Conservation (phyloP, 345 rosid species). For the Arabis hirsuta region DNA sequence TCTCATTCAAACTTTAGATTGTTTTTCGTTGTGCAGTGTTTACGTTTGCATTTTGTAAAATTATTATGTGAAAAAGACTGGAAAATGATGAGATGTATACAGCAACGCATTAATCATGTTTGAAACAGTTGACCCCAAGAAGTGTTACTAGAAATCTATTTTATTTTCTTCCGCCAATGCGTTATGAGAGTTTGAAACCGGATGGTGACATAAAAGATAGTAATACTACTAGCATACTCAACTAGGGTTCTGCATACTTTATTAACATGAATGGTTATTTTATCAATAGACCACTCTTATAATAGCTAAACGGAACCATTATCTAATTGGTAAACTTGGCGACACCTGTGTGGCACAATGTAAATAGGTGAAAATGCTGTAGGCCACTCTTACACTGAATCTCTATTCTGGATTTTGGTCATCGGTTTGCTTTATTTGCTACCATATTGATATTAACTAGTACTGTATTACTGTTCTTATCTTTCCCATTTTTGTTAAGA, state of each 20-base stretch:
- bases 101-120: too few species aligned
- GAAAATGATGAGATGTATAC: too few species aligned
- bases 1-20: not conserved
- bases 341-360: slow-evolving; percentile 9
- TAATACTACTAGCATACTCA: not conserved
- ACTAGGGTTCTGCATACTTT: not conserved
- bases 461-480: not conserved
- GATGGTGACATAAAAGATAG: not conserved
- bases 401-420: slow-evolving; percentile 11
- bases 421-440: slow-evolving; percentile 17
- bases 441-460: not conserved
- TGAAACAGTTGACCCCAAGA: too few species aligned
- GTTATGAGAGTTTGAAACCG: too few species aligned
- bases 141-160: too few species aligned
- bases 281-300: not conserved
- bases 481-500: not conserved
- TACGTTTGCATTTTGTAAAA: not conserved
- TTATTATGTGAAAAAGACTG: too few species aligned
- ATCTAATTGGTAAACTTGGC: not conserved
- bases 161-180: too few species aligned
- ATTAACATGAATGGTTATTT: not conserved
- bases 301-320: not conserved
- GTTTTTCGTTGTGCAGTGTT: not conserved
- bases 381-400: slow-evolving; percentile 35
- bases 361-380: slow-evolving; percentile 1